Conservation (phyloP, 331 rosid species). For the Acacia concinna region DNA sequence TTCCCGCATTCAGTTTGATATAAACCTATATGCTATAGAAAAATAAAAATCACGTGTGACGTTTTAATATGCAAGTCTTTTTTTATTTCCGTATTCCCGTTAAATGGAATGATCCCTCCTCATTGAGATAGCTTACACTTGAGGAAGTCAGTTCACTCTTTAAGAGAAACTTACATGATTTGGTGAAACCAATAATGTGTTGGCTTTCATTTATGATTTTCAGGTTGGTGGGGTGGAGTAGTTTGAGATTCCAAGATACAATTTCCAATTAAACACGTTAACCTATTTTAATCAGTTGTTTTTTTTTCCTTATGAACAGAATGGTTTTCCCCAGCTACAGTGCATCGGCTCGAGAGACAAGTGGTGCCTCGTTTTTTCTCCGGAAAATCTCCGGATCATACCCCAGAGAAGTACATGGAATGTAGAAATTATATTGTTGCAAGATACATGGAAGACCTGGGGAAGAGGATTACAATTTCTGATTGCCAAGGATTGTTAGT, state of each 20-base stretch:
- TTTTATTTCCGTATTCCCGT: neutral
- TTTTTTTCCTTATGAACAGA: conserved; percentile 64
- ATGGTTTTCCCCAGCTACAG: conserved; percentile 94
- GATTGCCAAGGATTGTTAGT: conserved; percentile 59
- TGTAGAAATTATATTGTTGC: conserved; percentile 83
- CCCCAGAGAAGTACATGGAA: conserved; percentile 95
- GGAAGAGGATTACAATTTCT: conserved; percentile 59
- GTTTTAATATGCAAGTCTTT: neutral
- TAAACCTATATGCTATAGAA: neutral
- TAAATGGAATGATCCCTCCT: neutral
- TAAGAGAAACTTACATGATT: neutral
- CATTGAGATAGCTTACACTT: neutral
- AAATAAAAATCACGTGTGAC: neutral
- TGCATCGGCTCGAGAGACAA: conserved; percentile 95
- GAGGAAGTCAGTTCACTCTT: conserved; percentile 2
- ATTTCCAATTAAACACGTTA: neutral
- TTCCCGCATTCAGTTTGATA: neutral
- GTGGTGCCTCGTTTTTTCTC: conserved; percentile 97
- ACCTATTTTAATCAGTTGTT: conserved; percentile 15
- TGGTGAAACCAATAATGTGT: neutral
- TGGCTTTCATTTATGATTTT: neutral
- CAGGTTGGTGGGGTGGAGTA: neutral
- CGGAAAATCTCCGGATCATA: conserved; percentile 62
- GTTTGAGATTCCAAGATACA: neutral
- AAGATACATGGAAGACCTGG: conserved; percentile 82